Base-by-base conservation (phyloP, 345 rosid species). In the Eucalyptus urophylla region DNA sequence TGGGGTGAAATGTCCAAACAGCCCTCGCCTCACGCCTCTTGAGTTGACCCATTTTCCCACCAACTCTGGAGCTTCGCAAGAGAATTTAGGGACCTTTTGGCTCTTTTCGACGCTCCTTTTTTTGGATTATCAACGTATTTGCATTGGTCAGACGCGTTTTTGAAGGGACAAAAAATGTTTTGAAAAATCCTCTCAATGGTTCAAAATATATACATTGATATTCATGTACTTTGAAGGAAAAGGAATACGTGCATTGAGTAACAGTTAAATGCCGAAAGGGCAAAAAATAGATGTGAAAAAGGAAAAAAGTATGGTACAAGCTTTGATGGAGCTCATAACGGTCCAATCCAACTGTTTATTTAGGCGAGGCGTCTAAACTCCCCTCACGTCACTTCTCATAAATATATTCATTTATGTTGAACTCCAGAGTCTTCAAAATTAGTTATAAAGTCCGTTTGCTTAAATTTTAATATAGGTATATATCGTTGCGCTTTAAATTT, bases 371-470 rank as follows among this genome's bases (percentile, higher is more conserved):
- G 7, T 76, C 15, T 11, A 37, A 37, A 37, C 15, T 7, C 14
- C 1, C 21, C 11, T 65, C 21, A 15, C 3, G 3, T n/a, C 21
- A 14, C 37, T 65, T 31, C 40, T 65, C 37, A 62, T 62, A 62
- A 29, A 29, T 29, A 5, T 13, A 27, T 15, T 62, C 8, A 27
- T 62, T 76, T 76, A 11, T 7, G 3, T 6, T 76, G 24, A 76
- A 11, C 2, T 40, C 15, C 2, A 11, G 0, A 21, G 15, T 11
- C 47, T 76, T 11, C 12, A 76, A 19, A 72, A 7, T 21, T 5
- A 37, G 43, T 76, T 76, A 11, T 37, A 19, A 4, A 37, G 8
- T 37, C 5, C 8, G 3, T 37, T 76, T 37, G 4, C 12, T 11
- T 19, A 10, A 37, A 76, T 44, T 37, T 76, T 76, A 37, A 37